Conservation (phyloP, 2,329 filamentous ascomycete genomes). For the Phialocephala sp. region DNA sequence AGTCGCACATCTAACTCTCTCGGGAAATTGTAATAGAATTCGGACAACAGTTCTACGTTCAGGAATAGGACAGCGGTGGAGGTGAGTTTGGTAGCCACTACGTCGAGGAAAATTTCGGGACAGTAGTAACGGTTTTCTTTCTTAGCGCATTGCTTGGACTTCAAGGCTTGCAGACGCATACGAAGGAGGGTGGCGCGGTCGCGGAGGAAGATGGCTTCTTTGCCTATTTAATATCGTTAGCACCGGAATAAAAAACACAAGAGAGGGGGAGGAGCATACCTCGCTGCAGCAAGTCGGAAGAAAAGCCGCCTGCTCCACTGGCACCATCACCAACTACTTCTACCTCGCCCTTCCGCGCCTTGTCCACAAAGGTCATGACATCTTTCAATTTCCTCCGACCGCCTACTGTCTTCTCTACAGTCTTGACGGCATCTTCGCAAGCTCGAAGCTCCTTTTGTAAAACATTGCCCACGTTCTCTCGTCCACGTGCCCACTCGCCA, state of each 20-base stretch:
- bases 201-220: constrained; percentile 91
- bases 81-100: constrained; percentile 92
- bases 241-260: background rate
- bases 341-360: constrained; percentile 84
- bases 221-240: constrained; percentile 58
- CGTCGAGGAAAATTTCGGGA: constrained; percentile 96
- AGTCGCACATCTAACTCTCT: constrained; percentile 88
- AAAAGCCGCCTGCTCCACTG: constrained; percentile 92
- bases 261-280: constrained; percentile 56
- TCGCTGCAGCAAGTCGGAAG: constrained; percentile 79
- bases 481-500: constrained; percentile 82
- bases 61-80: constrained; percentile 95
- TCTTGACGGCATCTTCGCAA: constrained; percentile 78
- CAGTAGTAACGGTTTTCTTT: constrained; percentile 95
- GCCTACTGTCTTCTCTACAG: constrained; percentile 78
- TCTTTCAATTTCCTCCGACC: constrained; percentile 86
- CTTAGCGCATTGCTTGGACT: constrained; percentile 85
- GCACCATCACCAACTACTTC: constrained; percentile 81
- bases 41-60: constrained; percentile 93
- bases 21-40: constrained; percentile 98
- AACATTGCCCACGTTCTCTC: constrained; percentile 80
- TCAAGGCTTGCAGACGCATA: constrained; percentile 86
- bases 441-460: constrained; percentile 88
- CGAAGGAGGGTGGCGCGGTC: constrained; percentile 90
- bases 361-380: constrained; percentile 90